These are phyloP conservation scores for Phytophthora meadii DNA, from an alignment of 352 stramenopile species.

Conservation along the genomic window DNA sequence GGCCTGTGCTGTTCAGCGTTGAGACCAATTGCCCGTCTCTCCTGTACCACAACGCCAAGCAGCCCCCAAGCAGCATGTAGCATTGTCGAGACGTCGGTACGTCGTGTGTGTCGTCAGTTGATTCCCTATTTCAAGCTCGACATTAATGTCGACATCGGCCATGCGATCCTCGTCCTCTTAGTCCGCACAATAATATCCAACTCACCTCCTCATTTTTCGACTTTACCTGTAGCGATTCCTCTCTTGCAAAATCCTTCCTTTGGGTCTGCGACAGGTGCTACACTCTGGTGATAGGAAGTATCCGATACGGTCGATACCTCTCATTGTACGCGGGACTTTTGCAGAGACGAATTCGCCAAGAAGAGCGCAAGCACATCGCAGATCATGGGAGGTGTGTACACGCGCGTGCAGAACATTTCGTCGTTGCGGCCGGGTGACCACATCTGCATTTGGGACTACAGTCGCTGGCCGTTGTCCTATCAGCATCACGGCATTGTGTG, in stretches of 20 bases:
- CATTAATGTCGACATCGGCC: neutral
- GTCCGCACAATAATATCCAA: constrained; percentile 17
- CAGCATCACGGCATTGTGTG: constrained; percentile 83
- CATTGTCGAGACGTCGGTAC: constrained; percentile 14
- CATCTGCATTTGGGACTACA: constrained; percentile 81
- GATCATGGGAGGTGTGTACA: constrained; percentile 72
- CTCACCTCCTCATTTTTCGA: constrained; percentile 25
- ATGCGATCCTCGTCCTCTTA: constrained; percentile 8
- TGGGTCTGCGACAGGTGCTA: constrained; percentile 30
- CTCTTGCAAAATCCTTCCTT: constrained; percentile 31
- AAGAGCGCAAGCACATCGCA: constrained; percentile 4
- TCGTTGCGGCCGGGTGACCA: constrained; percentile 77
- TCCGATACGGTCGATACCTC: neutral
- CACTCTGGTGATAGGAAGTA: constrained; percentile 5
- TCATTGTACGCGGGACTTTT: no score
- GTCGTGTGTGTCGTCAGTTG: constrained; percentile 8
- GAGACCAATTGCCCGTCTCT: neutral
- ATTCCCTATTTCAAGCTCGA: constrained; percentile 18
- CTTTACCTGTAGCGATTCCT: constrained; percentile 17
- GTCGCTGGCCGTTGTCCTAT: constrained; percentile 78
- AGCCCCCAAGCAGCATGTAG: neutral
- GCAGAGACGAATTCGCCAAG: constrained; percentile 14
- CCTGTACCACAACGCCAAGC: neutral
- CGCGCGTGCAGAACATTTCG: constrained; percentile 55
- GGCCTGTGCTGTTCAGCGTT: constrained; percentile 3